A percentile compares a stretch with the other conserved stretches of the same genome.
Conservation (phyloP, 1,284 basidiomycete genomes). For the Sporisorium graminicola region DNA sequence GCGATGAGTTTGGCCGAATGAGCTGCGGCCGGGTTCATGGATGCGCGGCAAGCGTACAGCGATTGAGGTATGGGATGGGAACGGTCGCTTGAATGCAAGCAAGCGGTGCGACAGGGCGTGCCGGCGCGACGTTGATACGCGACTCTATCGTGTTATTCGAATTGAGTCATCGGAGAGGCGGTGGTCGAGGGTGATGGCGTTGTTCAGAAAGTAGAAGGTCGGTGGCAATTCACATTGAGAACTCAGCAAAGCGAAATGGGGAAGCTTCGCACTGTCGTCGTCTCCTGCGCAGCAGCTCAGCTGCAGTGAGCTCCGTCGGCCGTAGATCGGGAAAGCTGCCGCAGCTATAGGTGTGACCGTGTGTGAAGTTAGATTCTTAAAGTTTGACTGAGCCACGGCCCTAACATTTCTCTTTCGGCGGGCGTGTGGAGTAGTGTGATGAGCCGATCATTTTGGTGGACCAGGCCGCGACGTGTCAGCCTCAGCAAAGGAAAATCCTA, state of each 20-base stretch:
- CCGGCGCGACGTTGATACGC: neutral
- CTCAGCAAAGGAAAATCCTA: neutral
- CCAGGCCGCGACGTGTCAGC: no score
- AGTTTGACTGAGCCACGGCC: no score
- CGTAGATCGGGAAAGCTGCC: no score
- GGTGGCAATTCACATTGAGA: neutral
- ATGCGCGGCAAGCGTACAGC: neutral
- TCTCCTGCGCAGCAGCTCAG: no score
- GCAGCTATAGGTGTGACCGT: no score
- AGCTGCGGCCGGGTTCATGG: conserved; percentile 43
- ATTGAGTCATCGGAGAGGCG: neutral
- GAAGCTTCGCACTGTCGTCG: no score
- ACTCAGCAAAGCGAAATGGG: neutral
- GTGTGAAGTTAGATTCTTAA: no score
- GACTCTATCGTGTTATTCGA: neutral
- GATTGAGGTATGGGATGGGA: neutral
- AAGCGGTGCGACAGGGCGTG: no score
- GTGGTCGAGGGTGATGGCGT: neutral
- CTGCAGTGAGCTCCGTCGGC: no score
- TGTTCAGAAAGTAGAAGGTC: neutral
- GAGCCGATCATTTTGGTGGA: no score
- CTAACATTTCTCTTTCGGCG: no score
- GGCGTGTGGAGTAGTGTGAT: no score
- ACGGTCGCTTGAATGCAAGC: neutral
- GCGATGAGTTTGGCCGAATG: conserved; percentile 48